Evolutionary conservation across 2,329 filamentous ascomycete species (phyloP), one percentile per base, ranked within the genome.

Genomic region (Xylariaceae sp.): DNA sequence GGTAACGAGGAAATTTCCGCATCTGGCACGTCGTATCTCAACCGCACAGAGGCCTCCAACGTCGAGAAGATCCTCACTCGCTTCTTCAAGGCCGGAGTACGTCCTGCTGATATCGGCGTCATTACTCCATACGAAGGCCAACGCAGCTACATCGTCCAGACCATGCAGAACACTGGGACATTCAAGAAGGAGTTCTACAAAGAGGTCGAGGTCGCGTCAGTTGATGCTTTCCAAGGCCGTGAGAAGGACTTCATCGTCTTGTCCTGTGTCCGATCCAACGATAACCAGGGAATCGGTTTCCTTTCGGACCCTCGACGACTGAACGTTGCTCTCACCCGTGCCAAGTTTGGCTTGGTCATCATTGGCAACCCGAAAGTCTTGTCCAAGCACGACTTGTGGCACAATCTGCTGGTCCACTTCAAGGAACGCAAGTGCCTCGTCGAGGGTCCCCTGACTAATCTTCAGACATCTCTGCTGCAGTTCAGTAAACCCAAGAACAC

Each of bases 161-260:
- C 90, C n/a, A 96, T 98, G 90, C 92, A 98, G 63, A 88, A 90
- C 43, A 92, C 84, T 10, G 92, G 92, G 33, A 93, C 86, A 0
- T 95, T 93, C 70, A 95, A 94, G 68, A 98, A 98, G 66, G 92
- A 98, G 57, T 78, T 83, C 51, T 98, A 98, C 70, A 96, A 96
- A 64, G 90, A 96, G 54, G 90, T 98, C 16, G 92, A 98, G 59
- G 92, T 98, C 25, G 92, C 92, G 4, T 96, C 90, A 0, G 92
- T 98, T 23, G 92, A 98, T 67, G 92, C 92, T 14, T 98, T 98
- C 73, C 92, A 98, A 58, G 92, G 92, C 33, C 83, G 92, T 68
- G 92, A 98, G 64, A 98, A 98, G 66, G 92, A 98, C 56, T 98
- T 94, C 53, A 98, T 98, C 52, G 89, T 98, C 24, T 70, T 98